Conservation (phyloP, 163 green algal genomes). For the Scenedesmus sp. region DNA sequence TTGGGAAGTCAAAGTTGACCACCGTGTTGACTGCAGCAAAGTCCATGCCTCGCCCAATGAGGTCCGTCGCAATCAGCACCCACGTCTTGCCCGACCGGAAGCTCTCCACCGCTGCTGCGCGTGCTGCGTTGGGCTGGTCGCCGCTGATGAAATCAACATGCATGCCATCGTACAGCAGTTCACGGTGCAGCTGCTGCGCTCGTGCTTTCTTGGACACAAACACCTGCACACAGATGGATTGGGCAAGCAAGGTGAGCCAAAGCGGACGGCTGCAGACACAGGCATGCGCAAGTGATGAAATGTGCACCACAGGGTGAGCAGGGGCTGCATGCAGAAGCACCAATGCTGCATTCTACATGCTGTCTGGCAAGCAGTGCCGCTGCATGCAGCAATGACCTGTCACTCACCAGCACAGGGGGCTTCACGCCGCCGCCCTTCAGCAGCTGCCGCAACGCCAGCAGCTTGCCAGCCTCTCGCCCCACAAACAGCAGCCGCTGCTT, state of each 20-base stretch:
- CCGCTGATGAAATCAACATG: constrained; percentile 91
- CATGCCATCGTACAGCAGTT: constrained; percentile 91
- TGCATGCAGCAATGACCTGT: too few relatives aligned
- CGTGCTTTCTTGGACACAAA: constrained; percentile 84
- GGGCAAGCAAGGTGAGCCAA: too few relatives aligned
- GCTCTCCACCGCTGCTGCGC: constrained; percentile 88
- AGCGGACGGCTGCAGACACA: too few relatives aligned
- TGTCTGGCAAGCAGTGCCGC: too few relatives aligned
- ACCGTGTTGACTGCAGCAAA: constrained; percentile 95
- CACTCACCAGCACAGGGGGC: constrained; percentile 87
- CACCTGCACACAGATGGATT: constrained; percentile 37
- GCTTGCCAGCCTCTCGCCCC: constrained; percentile 92
- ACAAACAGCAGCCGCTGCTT: constrained; percentile 94
- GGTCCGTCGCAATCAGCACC: constrained; percentile 96
- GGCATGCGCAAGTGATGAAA: too few relatives aligned
- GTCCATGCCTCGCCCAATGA: constrained; percentile 97
- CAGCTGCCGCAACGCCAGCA: constrained; percentile 93
- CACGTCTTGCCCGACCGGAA: constrained; percentile 91
- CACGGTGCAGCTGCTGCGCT: constrained; percentile 86
- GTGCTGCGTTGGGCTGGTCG: constrained; percentile 77
- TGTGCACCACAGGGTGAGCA: too few relatives aligned
- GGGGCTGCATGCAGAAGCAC: too few relatives aligned
- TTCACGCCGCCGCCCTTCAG: constrained; percentile 80
- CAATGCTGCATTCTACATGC: too few relatives aligned
- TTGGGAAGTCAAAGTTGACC: constrained; percentile 98